These are phyloP conservation scores for Coprinopsis marcescibilis DNA, from an alignment of 768 basidiomycete genomes.

Conservation along the genomic window DNA sequence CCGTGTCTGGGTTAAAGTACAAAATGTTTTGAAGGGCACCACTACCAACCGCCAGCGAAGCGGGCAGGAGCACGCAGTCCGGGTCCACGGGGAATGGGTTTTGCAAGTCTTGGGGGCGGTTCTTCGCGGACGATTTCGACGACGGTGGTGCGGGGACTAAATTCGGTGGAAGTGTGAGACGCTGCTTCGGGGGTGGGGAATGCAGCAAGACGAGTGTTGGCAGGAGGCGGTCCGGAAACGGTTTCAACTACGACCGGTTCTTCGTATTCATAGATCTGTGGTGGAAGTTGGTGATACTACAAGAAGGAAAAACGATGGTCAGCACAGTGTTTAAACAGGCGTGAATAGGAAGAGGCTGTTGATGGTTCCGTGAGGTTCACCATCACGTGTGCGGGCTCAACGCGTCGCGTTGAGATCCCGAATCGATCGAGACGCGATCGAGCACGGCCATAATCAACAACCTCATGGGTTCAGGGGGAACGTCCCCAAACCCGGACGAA, in stretches of 20 bases:
- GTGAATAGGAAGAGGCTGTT: slow-evolving; percentile 22
- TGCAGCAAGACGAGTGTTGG: slow-evolving; percentile 71
- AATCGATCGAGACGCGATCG: slow-evolving; percentile 32
- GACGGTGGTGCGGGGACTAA: slow-evolving; percentile 69
- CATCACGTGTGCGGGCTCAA: slow-evolving; percentile 39
- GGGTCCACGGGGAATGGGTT: slow-evolving; percentile 39
- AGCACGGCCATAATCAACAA: slow-evolving; percentile 31
- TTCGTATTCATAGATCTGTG: slow-evolving; percentile 38
- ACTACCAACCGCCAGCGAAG: slow-evolving; percentile 60
- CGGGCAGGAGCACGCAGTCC: slow-evolving; percentile 47
- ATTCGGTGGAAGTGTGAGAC: slow-evolving; percentile 50
- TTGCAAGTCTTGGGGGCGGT: slow-evolving; percentile 13
- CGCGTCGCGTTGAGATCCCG: slow-evolving; percentile 28
- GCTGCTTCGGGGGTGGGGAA: slow-evolving; percentile 64
- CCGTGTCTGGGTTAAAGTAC: slow-evolving; percentile 9
- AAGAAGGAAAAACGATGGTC: slow-evolving; percentile 23
- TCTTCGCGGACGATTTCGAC: slow-evolving; percentile 39
- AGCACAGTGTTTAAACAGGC: slow-evolving; percentile 21
- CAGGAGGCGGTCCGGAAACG: slow-evolving; percentile 68
- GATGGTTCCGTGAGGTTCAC: slow-evolving; percentile 23
- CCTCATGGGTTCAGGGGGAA: slow-evolving; percentile 65
- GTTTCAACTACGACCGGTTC: slow-evolving; percentile 62
- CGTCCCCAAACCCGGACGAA: slow-evolving; percentile 92
- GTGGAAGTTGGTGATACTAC: slow-evolving; percentile 42
- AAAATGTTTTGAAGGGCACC: slow-evolving; percentile 15